Percentiles rank a stretch among this genome's conserved stretches.
phyloP scores from a whole-genome alignment of 2,329 filamentous ascomycete species.

The Fusarium sp. region DNA sequence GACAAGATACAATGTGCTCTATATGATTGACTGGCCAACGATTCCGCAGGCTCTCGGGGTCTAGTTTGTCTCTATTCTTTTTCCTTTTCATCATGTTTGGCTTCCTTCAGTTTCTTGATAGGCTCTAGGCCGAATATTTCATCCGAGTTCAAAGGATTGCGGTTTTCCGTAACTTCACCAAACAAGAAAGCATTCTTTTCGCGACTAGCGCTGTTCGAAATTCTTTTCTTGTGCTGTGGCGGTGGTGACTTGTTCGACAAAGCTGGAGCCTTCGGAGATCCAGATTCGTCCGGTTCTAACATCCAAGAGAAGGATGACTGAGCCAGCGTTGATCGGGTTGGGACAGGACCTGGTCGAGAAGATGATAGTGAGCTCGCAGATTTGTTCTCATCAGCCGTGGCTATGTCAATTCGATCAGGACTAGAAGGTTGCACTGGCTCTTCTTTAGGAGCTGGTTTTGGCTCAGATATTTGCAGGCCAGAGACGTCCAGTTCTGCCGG shows the following conservation, averaged over 20 bases:
- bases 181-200: constrained; percentile 70
- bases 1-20: constrained; percentile 6
- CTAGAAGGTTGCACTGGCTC: constrained; percentile 8
- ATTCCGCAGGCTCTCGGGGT: not conserved
- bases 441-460: constrained; percentile 1
- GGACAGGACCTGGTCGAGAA: constrained; percentile 54
- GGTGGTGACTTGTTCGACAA: constrained; percentile 48
- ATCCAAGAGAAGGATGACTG: constrained; percentile 85
- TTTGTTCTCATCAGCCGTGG: constrained; percentile 30
- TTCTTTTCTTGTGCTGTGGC: constrained; percentile 54
- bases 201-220: constrained; percentile 58
- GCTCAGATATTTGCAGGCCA: constrained; percentile 34
- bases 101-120: constrained; percentile 50
- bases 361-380: constrained; percentile 8
- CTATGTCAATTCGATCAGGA: constrained; percentile 35
- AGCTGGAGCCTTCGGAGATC: constrained; percentile 36
- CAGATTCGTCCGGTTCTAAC: constrained; percentile 67
- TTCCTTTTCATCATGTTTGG: not conserved
- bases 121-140: constrained; percentile 68
- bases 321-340: constrained; percentile 73
- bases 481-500: constrained; percentile 31
- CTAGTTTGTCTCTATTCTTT: not conserved
- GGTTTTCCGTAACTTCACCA: constrained; percentile 60
- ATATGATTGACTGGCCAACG: not conserved
- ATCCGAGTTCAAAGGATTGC: constrained; percentile 54